A percentile compares a stretch with the other conserved stretches of the same genome.
These are phyloP conservation scores for Nothomitra cinnamomea DNA, from an alignment of 2,329 filamentous ascomycete species.

Conservation along the genomic window DNA sequence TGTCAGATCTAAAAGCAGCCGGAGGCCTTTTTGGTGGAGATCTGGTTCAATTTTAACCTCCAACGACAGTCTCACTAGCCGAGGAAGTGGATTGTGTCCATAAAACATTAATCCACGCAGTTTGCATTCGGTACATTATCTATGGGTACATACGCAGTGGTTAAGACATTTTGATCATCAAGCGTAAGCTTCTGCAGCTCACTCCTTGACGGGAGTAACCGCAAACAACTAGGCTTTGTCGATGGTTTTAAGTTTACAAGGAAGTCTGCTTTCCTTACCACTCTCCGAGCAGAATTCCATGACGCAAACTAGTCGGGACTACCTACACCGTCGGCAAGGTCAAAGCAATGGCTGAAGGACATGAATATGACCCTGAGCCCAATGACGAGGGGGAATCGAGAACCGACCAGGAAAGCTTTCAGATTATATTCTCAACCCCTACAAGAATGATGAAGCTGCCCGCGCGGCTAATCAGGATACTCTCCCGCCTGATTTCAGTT, in stretches of 20 bases:
- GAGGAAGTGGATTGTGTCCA: conserved; percentile 9
- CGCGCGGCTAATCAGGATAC: conserved; percentile 97
- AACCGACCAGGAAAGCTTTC: conserved; percentile 97
- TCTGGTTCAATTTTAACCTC: no score
- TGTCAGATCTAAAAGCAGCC: no score
- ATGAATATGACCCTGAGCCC: conserved; percentile 96
- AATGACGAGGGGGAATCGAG: conserved; percentile 97
- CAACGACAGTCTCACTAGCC: no score
- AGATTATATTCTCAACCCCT: conserved; percentile 85
- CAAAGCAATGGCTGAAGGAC: conserved; percentile 92
- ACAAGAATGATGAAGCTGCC: conserved; percentile 98
- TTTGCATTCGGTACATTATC: conserved; percentile 80
- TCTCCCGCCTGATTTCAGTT: conserved; percentile 86
- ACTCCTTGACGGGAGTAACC: conserved; percentile 10
- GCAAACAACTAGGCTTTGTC: conserved; percentile 55
- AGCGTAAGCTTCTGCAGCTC: conserved; percentile 48
- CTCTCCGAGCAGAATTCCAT: conserved; percentile 86
- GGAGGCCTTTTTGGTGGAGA: no score
- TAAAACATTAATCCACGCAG: conserved; percentile 30
- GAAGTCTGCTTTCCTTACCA: conserved; percentile 98
- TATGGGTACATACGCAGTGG: conserved; percentile 88
- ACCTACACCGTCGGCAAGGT: conserved; percentile 95
- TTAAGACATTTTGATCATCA: conserved; percentile 94
- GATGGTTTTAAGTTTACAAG: conserved; percentile 98
- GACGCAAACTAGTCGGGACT: conserved; percentile 76